phyloP scores from a whole-genome alignment of 2,329 filamentous ascomycete genomes.

The Alternaria sp. region DNA sequence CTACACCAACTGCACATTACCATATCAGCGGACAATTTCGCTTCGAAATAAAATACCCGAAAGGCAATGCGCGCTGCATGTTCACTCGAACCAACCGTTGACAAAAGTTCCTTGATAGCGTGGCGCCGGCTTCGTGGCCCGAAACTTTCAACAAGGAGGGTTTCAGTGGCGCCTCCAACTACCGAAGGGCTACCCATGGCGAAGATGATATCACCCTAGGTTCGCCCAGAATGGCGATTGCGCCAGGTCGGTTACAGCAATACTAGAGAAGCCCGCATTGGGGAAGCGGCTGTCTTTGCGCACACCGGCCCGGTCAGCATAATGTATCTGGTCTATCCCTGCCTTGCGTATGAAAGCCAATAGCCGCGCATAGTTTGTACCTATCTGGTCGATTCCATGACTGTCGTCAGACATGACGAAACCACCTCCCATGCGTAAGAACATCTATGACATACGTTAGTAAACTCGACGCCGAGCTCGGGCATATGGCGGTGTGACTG shows the following conservation, averaged over 20 bases:
- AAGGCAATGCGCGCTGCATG: slow-evolving; percentile 24
- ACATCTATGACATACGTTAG: slow-evolving; percentile 63
- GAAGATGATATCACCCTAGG: slow-evolving; percentile 19
- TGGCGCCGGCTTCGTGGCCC: slow-evolving; percentile 17
- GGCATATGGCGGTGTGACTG: slow-evolving; percentile 46
- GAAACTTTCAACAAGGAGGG: slow-evolving; percentile 13
- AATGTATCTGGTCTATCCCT: slow-evolving; percentile 67
- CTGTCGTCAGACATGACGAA: slow-evolving; percentile 97
- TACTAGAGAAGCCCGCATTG: slow-evolving; percentile 47
- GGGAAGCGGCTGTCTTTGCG: slow-evolving; percentile 44
- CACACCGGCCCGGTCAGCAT: slow-evolving; percentile 38
- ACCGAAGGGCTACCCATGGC: slow-evolving; percentile 6
- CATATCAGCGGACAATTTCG: slow-evolving; percentile 8
- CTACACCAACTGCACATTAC: slow-evolving; percentile 3
- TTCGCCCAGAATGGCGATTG: slow-evolving; percentile 42
- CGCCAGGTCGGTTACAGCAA: slow-evolving; percentile 39
- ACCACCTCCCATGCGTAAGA: slow-evolving; percentile 74
- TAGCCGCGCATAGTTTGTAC: slow-evolving; percentile 79
- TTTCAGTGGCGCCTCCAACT: slow-evolving; percentile 16
- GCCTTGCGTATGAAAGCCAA: slow-evolving; percentile 74
- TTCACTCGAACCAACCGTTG: slow-evolving; percentile 17
- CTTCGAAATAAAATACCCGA: background rate
- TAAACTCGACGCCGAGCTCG: slow-evolving; percentile 10
- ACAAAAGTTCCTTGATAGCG: slow-evolving; percentile 7
- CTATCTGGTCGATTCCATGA: slow-evolving; percentile 86